These are phyloP conservation scores for Dactylellina cionopaga DNA, from an alignment of 2,329 filamentous ascomycete genomes.

Conservation along the genomic window DNA sequence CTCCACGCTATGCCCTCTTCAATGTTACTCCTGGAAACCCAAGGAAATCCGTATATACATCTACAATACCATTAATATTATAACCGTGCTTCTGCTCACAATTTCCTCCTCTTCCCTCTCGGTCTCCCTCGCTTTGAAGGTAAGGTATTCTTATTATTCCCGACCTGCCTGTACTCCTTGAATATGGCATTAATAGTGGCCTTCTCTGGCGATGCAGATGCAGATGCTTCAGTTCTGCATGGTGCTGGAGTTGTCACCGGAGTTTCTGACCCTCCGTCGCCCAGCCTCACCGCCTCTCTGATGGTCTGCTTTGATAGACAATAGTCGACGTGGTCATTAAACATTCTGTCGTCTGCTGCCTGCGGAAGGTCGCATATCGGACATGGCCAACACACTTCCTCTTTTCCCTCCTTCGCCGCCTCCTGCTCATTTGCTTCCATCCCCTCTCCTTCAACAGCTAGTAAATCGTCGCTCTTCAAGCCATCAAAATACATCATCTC, in stretches of 20 bases:
- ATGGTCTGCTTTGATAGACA: conserved; percentile 90
- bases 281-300: conserved; percentile 77
- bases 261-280: conserved; percentile 12
- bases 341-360: conserved; percentile 75
- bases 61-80: not conserved
- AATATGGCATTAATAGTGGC: conserved; percentile 31
- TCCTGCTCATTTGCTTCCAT: conserved; percentile 29
- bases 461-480: conserved; percentile 52
- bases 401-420: conserved; percentile 54
- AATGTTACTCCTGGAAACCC: not conserved
- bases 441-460: conserved; percentile 16
- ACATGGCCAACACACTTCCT: conserved; percentile 78
- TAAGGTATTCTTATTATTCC: conserved; percentile 35
- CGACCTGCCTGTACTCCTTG: conserved; percentile 32
- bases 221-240: not conserved
- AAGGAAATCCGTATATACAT: not conserved
- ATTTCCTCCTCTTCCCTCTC: conserved; percentile 35
- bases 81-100: not conserved
- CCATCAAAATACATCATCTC: conserved; percentile 56
- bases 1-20: not conserved
- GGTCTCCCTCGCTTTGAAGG: conserved; percentile 34
- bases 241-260: not conserved
- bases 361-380: conserved; percentile 81
- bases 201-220: conserved; percentile 35
- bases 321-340: conserved; percentile 92